A percentile compares a stretch with the other conserved stretches of the same genome.
These are phyloP conservation scores for Leishmania tarentolae DNA, from an alignment of 208 protist genomes.

Conservation along the genomic window DNA sequence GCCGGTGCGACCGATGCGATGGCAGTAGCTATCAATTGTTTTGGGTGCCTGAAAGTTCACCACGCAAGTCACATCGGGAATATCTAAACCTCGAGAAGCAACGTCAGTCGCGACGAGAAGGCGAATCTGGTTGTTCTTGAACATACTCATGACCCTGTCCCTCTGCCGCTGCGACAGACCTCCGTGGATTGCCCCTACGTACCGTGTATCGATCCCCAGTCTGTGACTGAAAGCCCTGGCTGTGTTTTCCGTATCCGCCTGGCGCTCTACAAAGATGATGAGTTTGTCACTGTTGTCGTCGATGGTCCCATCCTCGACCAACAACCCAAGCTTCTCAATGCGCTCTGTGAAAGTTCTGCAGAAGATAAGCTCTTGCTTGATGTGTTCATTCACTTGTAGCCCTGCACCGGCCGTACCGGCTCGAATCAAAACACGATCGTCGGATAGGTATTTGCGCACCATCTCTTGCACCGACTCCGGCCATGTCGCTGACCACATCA, in stretches of 20 bases:
- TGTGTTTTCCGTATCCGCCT: slow-evolving; percentile 83
- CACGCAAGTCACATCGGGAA: slow-evolving; percentile 93
- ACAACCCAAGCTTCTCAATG: slow-evolving; percentile 62
- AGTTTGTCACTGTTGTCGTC: slow-evolving; percentile 86
- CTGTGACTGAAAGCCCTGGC: slow-evolving; percentile 58
- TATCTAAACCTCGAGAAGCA: slow-evolving; percentile 94
- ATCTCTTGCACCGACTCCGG: slow-evolving; percentile 83
- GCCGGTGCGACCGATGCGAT: slow-evolving; percentile 95
- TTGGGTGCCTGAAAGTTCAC: slow-evolving; percentile 94
- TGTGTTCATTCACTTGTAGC: slow-evolving; percentile 85
- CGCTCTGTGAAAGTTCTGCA: slow-evolving; percentile 53
- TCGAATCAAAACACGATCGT: slow-evolving; percentile 81
- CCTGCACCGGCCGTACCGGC: slow-evolving; percentile 85
- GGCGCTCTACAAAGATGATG: slow-evolving; percentile 93
- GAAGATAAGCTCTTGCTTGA: slow-evolving; percentile 81
- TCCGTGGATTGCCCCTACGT: slow-evolving; percentile 93
- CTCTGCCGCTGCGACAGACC: slow-evolving; percentile 92
- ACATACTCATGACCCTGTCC: slow-evolving; percentile 88
- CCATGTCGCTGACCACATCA: slow-evolving; percentile 98
- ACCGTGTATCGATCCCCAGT: slow-evolving; percentile 70
- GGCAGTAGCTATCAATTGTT: slow-evolving; percentile 95
- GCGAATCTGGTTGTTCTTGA: slow-evolving; percentile 87
- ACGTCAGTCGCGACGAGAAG: slow-evolving; percentile 95
- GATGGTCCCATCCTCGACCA: slow-evolving; percentile 84
- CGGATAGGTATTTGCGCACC: slow-evolving; percentile 84